Evolutionary conservation across 768 basidiomycete species (phyloP).

Genomic region (Leccinum variicolor): DNA sequence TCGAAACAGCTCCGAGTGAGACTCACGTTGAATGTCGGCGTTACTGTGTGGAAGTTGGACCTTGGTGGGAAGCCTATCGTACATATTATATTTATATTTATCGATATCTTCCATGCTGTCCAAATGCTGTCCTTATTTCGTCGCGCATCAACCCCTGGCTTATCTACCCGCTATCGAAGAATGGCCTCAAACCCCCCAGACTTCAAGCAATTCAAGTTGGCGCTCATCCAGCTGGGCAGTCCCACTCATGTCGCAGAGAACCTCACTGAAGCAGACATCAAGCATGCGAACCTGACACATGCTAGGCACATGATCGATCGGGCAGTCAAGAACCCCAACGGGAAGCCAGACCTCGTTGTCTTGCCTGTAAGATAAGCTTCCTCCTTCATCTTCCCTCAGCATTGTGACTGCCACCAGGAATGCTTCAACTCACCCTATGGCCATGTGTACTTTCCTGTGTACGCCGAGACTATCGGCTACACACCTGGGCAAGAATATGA

Average conservation of each 20-base stretch:
- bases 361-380: conserved; percentile 58
- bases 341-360: conserved; percentile 77
- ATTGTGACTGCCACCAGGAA: conserved; percentile 47
- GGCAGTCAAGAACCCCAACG: conserved; percentile 46
- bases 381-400: neutral
- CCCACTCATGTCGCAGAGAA: conserved; percentile 41
- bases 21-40: conserved; percentile 8
- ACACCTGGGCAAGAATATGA: conserved; percentile 58
- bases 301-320: conserved; percentile 77
- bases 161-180: conserved; percentile 4
- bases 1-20: neutral
- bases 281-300: conserved; percentile 76
- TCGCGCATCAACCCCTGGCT: neutral
- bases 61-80: no score
- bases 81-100: no score
- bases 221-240: conserved; percentile 86
- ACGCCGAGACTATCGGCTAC: conserved; percentile 78
- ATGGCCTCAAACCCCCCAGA: conserved; percentile 33
- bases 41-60: no score
- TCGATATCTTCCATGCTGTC: neutral
- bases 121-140: conserved; percentile 19
- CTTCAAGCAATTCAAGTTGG: conserved; percentile 77
- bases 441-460: conserved; percentile 71
- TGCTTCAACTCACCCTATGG: conserved; percentile 90
- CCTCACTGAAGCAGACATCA: conserved; percentile 38